These are phyloP conservation scores for Pseudoturritis turrita DNA, from an alignment of 345 rosid species.

Conservation along the genomic window DNA sequence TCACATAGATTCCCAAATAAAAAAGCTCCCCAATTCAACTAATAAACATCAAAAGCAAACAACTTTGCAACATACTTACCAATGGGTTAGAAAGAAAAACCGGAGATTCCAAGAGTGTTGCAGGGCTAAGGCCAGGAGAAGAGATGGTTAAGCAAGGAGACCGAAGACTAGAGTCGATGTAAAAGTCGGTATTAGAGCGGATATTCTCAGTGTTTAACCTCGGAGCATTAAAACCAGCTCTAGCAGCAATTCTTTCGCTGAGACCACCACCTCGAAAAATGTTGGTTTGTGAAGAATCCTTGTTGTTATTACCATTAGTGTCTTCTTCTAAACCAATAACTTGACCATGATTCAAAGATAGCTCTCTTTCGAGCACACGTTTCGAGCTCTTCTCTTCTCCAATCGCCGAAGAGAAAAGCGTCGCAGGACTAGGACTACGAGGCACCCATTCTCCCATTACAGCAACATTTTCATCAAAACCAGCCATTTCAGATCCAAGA, in stretches of 20 bases:
- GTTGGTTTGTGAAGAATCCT: constrained; percentile 29
- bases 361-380: constrained; percentile 35
- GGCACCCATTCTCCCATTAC: constrained; percentile 86
- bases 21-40: not conserved
- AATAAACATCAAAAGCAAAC: not conserved
- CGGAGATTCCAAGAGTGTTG: constrained; percentile 85
- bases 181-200: constrained; percentile 48
- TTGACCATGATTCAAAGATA: constrained; percentile 29
- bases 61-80: constrained; percentile 35
- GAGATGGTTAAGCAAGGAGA: constrained; percentile 79
- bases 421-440: constrained; percentile 58
- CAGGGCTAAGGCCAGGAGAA: constrained; percentile 87
- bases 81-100: constrained; percentile 71
- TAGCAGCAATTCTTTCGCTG: constrained; percentile 74
- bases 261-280: constrained; percentile 57
- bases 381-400: constrained; percentile 47
- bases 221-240: constrained; percentile 84
- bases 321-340: constrained; percentile 1
- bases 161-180: constrained; percentile 39
- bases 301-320: constrained; percentile 5
- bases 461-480: constrained; percentile 65
- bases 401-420: constrained; percentile 46
- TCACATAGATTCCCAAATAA: not conserved
- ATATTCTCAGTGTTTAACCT: constrained; percentile 68
- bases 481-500: constrained; percentile 45